Evolutionary conservation across 495 filamentous ascomycete genomes (phyloP).

Genomic region (Hypoxylon lienhwacheense): DNA sequence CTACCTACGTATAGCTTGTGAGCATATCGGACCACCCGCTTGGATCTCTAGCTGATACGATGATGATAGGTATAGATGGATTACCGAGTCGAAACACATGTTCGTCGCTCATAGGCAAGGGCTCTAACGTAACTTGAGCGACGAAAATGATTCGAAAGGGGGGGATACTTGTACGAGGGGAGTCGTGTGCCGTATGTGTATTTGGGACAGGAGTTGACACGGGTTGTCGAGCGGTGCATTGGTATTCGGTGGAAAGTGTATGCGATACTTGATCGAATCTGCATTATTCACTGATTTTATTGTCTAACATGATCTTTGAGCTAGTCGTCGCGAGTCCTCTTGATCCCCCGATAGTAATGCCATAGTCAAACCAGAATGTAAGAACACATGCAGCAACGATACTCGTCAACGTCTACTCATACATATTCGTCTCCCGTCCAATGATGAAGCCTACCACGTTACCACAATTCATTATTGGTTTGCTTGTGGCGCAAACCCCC

Average conservation of each 20-base stretch:
- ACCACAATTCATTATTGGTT: background rate
- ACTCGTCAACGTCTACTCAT: conserved; percentile 7
- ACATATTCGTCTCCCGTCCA: background rate
- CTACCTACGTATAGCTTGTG: too few species aligned
- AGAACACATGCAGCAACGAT: conserved; percentile 4
- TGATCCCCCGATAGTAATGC: background rate
- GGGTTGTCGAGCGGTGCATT: conserved; percentile 56
- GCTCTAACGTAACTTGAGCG: conserved; percentile 68
- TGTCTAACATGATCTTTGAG: conserved; percentile 4
- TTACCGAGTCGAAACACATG: conserved; percentile 58
- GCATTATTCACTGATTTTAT: conserved; percentile 10
- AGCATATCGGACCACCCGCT: conserved; percentile 67
- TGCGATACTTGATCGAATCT: conserved; percentile 3
- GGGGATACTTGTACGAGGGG: conserved; percentile 53
- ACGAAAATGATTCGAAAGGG: conserved; percentile 62
- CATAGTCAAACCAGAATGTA: background rate
- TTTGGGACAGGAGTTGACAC: conserved; percentile 62
- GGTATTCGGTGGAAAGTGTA: background rate
- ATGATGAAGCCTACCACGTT: background rate
- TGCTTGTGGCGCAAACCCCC: background rate
- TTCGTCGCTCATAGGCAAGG: conserved; percentile 61
- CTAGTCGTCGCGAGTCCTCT: background rate
- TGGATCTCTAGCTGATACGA: conserved; percentile 57
- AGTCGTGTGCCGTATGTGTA: conserved; percentile 66
- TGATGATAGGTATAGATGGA: conserved; percentile 65